Percentiles rank a stretch among this genome's conserved stretches.
These are phyloP conservation scores for Aspergillus incahuasiensis DNA, from an alignment of 495 filamentous ascomycete species.

Conservation along the genomic window DNA sequence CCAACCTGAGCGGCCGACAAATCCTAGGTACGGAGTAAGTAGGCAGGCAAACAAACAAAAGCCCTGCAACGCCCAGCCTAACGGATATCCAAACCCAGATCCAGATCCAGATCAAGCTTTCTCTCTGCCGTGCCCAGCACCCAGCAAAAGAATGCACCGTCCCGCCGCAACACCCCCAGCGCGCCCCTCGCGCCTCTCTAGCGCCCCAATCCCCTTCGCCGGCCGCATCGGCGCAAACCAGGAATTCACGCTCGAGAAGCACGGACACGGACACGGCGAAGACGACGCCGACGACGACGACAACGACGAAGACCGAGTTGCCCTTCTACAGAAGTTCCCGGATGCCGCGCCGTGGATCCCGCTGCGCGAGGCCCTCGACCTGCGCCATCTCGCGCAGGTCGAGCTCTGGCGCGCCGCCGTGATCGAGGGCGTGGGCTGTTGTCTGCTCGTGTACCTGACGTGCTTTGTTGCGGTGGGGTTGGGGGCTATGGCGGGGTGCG, in stretches of 20 bases:
- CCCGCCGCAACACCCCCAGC: no score
- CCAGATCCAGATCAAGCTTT: no score
- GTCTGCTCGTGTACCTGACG: slow-evolving; percentile 25
- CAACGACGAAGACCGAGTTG: no score
- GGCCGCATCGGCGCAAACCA: slow-evolving; percentile 49
- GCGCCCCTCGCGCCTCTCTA: no score
- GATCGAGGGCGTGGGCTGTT: slow-evolving; percentile 30
- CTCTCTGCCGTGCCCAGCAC: no score
- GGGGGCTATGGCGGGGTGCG: neutral
- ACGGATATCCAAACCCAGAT: no score
- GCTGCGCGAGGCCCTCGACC: slow-evolving; percentile 32
- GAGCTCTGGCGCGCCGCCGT: slow-evolving; percentile 45
- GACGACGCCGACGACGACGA: no score
- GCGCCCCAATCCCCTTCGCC: slow-evolving; percentile 34
- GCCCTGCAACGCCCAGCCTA: no score
- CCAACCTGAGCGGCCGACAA: neutral
- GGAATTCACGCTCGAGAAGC: slow-evolving; percentile 36
- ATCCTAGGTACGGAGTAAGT: no score
- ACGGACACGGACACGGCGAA: slow-evolving; percentile 31
- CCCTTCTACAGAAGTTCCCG: slow-evolving; percentile 34
- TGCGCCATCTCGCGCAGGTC: slow-evolving; percentile 30
- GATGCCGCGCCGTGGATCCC: slow-evolving; percentile 44
- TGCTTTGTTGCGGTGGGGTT: slow-evolving; percentile 19
- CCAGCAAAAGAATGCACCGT: no score
- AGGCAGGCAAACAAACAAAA: no score